Conservation (phyloP, 2,329 filamentous ascomycete species). For the Phyllosticta citribraziliensis region DNA sequence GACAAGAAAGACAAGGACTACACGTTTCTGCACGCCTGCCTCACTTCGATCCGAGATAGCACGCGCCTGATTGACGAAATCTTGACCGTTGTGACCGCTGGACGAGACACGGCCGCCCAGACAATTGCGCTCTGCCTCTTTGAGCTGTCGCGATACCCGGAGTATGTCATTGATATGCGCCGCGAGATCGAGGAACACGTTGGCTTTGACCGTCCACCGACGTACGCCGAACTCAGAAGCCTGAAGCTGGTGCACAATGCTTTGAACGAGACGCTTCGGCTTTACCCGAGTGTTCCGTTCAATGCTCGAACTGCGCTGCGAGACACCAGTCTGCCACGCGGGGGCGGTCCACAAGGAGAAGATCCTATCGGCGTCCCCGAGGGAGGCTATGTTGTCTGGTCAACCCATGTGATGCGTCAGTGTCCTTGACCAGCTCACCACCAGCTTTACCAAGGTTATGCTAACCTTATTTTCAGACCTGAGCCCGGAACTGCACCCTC, state of each 20-base stretch:
- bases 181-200: slow-evolving; percentile 9
- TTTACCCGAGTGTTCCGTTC: slow-evolving; percentile 45
- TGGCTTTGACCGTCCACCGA: slow-evolving; percentile 18
- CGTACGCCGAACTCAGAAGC: slow-evolving; percentile 12
- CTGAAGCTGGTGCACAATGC: slow-evolving; percentile 38
- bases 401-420: slow-evolving; percentile 36
- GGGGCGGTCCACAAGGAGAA: slow-evolving; percentile 40
- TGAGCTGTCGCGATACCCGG: slow-evolving; percentile 29
- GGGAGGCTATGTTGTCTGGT: slow-evolving; percentile 36
- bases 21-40: slow-evolving; percentile 38
- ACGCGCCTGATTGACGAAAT: slow-evolving; percentile 34
- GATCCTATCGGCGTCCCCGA: slow-evolving; percentile 41
- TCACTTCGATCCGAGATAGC: slow-evolving; percentile 35
- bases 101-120: slow-evolving; percentile 30
- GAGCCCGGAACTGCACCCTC: background rate
- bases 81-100: slow-evolving; percentile 35
- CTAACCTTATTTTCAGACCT: background rate
- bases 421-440: slow-evolving; percentile 12
- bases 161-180: slow-evolving; percentile 27
- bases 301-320: slow-evolving; percentile 42
- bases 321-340: slow-evolving; percentile 42
- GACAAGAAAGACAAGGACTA: slow-evolving; percentile 18
- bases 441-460: background rate
- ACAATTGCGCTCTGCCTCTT: slow-evolving; percentile 31
- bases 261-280: slow-evolving; percentile 48